Evolutionary conservation across 306 rosid species (phyloP).

Genomic region (Vigna nakashimae): DNA sequence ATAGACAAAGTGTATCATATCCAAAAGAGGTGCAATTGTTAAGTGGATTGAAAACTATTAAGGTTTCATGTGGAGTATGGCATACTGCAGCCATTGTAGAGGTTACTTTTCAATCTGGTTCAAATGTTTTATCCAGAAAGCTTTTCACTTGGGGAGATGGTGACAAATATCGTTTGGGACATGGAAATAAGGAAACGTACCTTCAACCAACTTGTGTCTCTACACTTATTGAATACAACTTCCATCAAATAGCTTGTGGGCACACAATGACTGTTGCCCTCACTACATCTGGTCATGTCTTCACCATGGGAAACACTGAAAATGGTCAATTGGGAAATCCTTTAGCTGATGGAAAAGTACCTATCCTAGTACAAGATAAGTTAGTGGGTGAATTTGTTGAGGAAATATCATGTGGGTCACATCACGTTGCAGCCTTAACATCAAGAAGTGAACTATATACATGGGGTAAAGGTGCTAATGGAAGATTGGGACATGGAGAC

Average conservation of each 20-base stretch:
- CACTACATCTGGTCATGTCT: slow-evolving; percentile 90
- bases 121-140: slow-evolving; percentile 69
- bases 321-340: slow-evolving; percentile 90
- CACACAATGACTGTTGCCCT: slow-evolving; percentile 85
- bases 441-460: slow-evolving; percentile 94
- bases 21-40: slow-evolving; percentile 88
- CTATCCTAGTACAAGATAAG: slow-evolving; percentile 81
- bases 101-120: slow-evolving; percentile 72
- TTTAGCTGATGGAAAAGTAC: slow-evolving; percentile 69
- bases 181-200: slow-evolving; percentile 81
- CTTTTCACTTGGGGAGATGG: slow-evolving; percentile 99
- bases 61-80: slow-evolving; percentile 97
- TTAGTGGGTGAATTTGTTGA: slow-evolving; percentile 94
- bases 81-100: slow-evolving; percentile 98
- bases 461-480: slow-evolving; percentile 96
- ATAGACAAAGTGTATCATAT: slow-evolving; percentile 65
- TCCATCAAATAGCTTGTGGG: slow-evolving; percentile 91
- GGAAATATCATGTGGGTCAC: slow-evolving; percentile 87
- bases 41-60: slow-evolving; percentile 80
- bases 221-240: slow-evolving; percentile 81
- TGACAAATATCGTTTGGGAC: slow-evolving; percentile 88
- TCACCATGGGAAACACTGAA: slow-evolving; percentile 79
- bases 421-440: slow-evolving; percentile 84
- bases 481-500: slow-evolving; percentile 93
- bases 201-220: slow-evolving; percentile 93